Conservation (phyloP, 805 yeast genomes). For the Danielia reshetovae region DNA sequence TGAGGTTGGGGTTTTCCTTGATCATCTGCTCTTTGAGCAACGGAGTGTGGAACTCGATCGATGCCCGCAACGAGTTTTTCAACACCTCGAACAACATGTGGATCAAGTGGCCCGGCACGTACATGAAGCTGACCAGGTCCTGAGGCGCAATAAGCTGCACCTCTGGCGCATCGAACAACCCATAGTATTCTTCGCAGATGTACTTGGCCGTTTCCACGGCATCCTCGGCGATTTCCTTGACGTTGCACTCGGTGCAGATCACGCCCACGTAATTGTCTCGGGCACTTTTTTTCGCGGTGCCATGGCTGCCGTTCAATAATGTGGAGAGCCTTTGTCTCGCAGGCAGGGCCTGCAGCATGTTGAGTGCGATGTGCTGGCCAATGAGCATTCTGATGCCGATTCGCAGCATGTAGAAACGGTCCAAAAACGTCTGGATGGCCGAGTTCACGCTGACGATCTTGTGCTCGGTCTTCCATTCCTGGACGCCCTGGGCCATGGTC, state of each 20-base stretch:
- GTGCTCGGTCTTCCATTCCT: slow-evolving; percentile 71
- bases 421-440: slow-evolving; percentile 76
- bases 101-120: slow-evolving; percentile 88
- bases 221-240: slow-evolving; percentile 77
- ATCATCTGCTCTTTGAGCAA: slow-evolving; percentile 36
- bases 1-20: slow-evolving; percentile 39
- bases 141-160: slow-evolving; percentile 74
- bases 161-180: slow-evolving; percentile 79
- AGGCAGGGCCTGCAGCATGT: slow-evolving; percentile 54
- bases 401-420: slow-evolving; percentile 83
- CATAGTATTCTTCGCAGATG: slow-evolving; percentile 89
- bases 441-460: slow-evolving; percentile 54
- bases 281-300: slow-evolving; percentile 7
- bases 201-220: slow-evolving; percentile 88
- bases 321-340: slow-evolving; percentile 33
- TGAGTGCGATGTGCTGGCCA: slow-evolving; percentile 89
- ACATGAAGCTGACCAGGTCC: slow-evolving; percentile 73
- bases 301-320: slow-evolving; percentile 32
- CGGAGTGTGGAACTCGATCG: slow-evolving; percentile 74
- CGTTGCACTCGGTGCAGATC: slow-evolving; percentile 79
- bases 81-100: slow-evolving; percentile 88
- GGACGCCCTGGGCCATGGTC: slow-evolving; percentile 88
- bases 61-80: slow-evolving; percentile 84
- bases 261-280: slow-evolving; percentile 77
- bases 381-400: slow-evolving; percentile 91